A percentile compares a stretch with the other conserved stretches of the same genome.
Conservation (phyloP, 768 basidiomycete genomes). For the Paxillus involutus region DNA sequence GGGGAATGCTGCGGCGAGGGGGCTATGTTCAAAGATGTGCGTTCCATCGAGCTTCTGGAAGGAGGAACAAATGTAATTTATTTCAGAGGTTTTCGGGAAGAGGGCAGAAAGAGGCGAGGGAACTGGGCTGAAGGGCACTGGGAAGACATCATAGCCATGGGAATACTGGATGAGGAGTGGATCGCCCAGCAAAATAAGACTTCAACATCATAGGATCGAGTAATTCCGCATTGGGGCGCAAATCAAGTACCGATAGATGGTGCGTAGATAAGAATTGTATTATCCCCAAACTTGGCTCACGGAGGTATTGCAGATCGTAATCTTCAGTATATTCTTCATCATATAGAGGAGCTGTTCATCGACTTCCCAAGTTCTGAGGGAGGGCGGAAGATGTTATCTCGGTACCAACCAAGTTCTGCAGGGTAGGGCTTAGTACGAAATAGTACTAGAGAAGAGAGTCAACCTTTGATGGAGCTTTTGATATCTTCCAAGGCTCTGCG, state of each 20-base stretch:
- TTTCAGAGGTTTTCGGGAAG: slow-evolving; percentile 32
- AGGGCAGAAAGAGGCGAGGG: slow-evolving; percentile 21
- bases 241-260: neutral
- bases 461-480: slow-evolving; percentile 70
- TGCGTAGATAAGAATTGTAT: too few species aligned
- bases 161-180: slow-evolving; percentile 34
- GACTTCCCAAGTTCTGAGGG: slow-evolving; percentile 21
- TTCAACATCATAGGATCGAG: neutral
- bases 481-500: slow-evolving; percentile 84
- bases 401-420: slow-evolving; percentile 79
- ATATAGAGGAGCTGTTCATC: neutral
- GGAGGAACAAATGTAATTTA: neutral
- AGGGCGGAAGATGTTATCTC: slow-evolving; percentile 65
- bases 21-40: slow-evolving; percentile 37
- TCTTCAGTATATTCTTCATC: neutral
- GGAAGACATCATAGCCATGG: slow-evolving; percentile 34
- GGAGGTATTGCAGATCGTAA: neutral
- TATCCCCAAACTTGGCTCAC: neutral
- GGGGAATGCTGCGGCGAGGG: slow-evolving; percentile 31
- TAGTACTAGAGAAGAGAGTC: neutral
- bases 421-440: slow-evolving; percentile 1
- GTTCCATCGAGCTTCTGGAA: slow-evolving; percentile 4
- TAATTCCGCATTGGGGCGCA: neutral
- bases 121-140: slow-evolving; percentile 22
- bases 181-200: neutral